Conservation (phyloP, 805 yeast species). For the Ogataea pignaliae region DNA sequence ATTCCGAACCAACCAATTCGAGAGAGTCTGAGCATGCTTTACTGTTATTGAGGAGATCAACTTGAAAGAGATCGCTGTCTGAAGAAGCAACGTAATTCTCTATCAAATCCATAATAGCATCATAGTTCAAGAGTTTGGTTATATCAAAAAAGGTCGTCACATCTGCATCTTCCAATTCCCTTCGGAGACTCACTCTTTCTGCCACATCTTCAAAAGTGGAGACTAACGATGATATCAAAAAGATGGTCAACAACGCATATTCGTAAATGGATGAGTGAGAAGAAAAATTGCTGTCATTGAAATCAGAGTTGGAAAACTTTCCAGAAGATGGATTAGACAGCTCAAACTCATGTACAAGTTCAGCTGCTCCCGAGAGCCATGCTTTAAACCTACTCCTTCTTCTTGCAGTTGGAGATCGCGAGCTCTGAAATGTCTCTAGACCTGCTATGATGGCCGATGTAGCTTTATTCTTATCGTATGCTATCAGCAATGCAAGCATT, state of each 20-base stretch:
- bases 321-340: slow-evolving; percentile 3
- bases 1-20: background rate
- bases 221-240: slow-evolving; percentile 63
- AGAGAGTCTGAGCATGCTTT: background rate
- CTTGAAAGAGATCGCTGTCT: slow-evolving; percentile 39
- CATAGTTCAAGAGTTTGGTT: slow-evolving; percentile 50
- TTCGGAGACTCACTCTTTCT: slow-evolving; percentile 54
- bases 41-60: slow-evolving; percentile 8
- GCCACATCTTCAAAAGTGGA: slow-evolving; percentile 31
- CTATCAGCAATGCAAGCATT: slow-evolving; percentile 49
- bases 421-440: background rate
- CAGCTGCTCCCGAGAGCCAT: slow-evolving; percentile 18
- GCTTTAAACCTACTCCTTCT: slow-evolving; percentile 7
- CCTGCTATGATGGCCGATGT: slow-evolving; percentile 11
- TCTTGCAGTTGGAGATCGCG: background rate
- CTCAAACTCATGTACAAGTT: slow-evolving; percentile 10
- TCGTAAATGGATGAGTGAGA: slow-evolving; percentile 36
- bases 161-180: slow-evolving; percentile 55
- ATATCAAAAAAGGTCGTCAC: slow-evolving; percentile 46
- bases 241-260: slow-evolving; percentile 65
- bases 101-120: slow-evolving; percentile 61
- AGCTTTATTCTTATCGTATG: slow-evolving; percentile 17
- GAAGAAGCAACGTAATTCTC: slow-evolving; percentile 53
- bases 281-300: slow-evolving; percentile 7
- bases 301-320: slow-evolving; percentile 4